Evolutionary conservation across 352 stramenopile species (phyloP), one percentile per base, ranked within the genome.

Genomic region (Phytophthora melonis): DNA sequence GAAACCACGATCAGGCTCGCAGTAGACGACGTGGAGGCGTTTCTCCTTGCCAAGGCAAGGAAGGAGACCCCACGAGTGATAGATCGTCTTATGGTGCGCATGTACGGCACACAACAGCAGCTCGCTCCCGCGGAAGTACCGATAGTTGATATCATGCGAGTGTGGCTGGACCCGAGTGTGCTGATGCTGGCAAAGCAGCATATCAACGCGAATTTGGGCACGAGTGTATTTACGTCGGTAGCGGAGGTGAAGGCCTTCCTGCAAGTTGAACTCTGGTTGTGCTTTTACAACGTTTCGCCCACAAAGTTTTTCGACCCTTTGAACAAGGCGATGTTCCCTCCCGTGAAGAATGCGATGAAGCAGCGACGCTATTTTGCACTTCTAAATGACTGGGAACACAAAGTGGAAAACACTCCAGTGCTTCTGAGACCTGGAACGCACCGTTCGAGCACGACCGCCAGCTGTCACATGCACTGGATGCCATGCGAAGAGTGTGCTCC

Each of bases 131-230:
- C 50, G n/a, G 23, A 57, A 57, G 50, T 57, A 34, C 50, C 23
- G 23, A 34, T 57, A 57, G 21, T 11, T n/a, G 50, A 57, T 57
- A 57, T 57, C 23, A 57, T 57, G 50, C 50, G 25, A 8, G 50
- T 34, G 19, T 57, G n/a, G 21, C 9, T 57, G 23, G 50, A 57
- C 9, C 50, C 23, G 4, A 57, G 50, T 23, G 55, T 61, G 30
- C 55, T 49, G 11, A 52, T 52, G 55, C 8, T 61, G 30, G 45
- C 34, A n/a, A 47, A 50, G 10, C 55, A 61, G 55, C 55, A 61
- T n/a, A 50, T 61, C 16, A 61, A 61, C 34, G 19, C 55, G n/a
- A 61, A 61, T 34, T 36, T 61, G 10, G 55, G 23, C 32, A 36
- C 16, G 10, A 14, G 30, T 18, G 18, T n/a, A 16, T 50, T 61